These are phyloP conservation scores for Penicillium cinerascens DNA, from an alignment of 495 filamentous ascomycete species.

Conservation along the genomic window DNA sequence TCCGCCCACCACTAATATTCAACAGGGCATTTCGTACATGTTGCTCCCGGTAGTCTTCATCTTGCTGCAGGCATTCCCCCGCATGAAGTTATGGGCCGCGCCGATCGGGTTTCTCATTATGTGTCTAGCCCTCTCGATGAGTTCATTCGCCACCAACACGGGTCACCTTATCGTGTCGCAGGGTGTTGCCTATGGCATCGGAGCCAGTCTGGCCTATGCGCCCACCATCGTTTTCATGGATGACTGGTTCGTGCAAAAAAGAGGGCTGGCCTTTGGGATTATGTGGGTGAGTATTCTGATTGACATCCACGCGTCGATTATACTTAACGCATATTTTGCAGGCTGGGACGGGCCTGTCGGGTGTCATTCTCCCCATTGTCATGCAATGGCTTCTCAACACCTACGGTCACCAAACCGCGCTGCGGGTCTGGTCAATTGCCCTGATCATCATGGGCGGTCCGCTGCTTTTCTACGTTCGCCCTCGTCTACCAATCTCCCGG, in stretches of 20 bases:
- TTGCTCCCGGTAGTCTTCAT: constrained; percentile 43
- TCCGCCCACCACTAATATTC: not conserved
- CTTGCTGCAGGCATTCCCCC: constrained; percentile 38
- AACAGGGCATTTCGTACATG: constrained; percentile 50
- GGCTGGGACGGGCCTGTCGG: constrained; percentile 41
- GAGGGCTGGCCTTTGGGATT: constrained; percentile 48
- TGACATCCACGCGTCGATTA: not conserved
- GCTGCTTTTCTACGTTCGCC: constrained; percentile 48
- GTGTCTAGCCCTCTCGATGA: constrained; percentile 34
- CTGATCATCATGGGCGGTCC: constrained; percentile 47
- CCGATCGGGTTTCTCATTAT: constrained; percentile 43
- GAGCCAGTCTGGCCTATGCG: constrained; percentile 42
- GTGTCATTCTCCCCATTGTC: constrained; percentile 46
- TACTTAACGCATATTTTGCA: not conserved
- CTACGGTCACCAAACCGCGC: constrained; percentile 52
- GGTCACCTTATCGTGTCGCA: constrained; percentile 48
- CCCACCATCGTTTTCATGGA: constrained; percentile 48
- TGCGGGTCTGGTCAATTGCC: constrained; percentile 44
- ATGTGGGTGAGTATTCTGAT: constrained; percentile 35
- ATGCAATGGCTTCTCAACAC: constrained; percentile 46
- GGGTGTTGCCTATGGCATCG: constrained; percentile 48
- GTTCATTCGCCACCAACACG: constrained; percentile 43
- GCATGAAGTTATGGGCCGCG: constrained; percentile 32
- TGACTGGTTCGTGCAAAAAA: constrained; percentile 52
- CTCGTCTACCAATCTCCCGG: constrained; percentile 47